These are phyloP conservation scores for Fusarium sp. DNA, from an alignment of 2,329 filamentous ascomycete species.

Conservation along the genomic window DNA sequence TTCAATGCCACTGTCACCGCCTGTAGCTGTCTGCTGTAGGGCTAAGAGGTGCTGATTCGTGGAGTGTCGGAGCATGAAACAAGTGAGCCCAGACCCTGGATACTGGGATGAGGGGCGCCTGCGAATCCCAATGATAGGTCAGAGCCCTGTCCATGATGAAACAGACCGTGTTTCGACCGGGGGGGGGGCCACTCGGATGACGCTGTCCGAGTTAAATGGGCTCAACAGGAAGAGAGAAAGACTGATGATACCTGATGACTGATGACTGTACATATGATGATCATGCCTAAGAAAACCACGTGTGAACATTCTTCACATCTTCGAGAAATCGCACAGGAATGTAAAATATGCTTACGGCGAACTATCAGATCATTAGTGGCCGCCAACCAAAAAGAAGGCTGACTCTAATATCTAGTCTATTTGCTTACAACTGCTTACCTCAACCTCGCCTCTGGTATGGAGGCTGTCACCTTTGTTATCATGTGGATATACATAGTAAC, in stretches of 20 bases:
- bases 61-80: conserved; percentile 44
- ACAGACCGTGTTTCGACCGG: conserved; percentile 48
- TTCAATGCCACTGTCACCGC: conserved; percentile 6
- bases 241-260: neutral
- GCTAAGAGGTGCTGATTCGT: conserved; percentile 37
- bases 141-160: conserved; percentile 43
- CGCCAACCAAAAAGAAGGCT: neutral
- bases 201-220: conserved; percentile 35
- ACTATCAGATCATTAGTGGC: neutral
- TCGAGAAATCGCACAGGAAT: neutral
- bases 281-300: neutral
- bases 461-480: conserved; percentile 9
- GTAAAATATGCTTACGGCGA: neutral
- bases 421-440: conserved; percentile 5
- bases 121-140: conserved; percentile 45
- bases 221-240: neutral
- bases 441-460: conserved; percentile 4
- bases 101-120: conserved; percentile 43
- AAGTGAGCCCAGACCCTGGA: conserved; percentile 45
- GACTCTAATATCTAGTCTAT: neutral
- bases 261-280: conserved; percentile 1
- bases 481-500: conserved; percentile 2
- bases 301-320: neutral
- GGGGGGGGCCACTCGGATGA: conserved; percentile 34
- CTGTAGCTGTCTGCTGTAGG: conserved; percentile 5